A percentile compares a stretch with the other conserved stretches of the same genome.
These are phyloP conservation scores for Lactarius sp. DNA, from an alignment of 768 basidiomycete genomes.

Conservation along the genomic window DNA sequence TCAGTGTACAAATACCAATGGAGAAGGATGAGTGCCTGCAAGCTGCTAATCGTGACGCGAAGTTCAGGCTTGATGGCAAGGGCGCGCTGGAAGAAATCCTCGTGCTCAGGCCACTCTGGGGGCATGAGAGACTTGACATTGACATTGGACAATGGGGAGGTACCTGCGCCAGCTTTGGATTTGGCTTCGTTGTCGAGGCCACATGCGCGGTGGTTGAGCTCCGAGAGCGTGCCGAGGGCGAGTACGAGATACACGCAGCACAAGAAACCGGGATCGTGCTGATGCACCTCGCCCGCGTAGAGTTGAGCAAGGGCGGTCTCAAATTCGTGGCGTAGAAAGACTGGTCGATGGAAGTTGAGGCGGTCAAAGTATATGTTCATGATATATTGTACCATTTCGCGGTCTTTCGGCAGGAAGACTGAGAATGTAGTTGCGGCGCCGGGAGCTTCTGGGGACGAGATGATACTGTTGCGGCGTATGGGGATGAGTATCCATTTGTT, in stretches of 20 bases:
- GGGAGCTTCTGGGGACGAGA: slow-evolving; percentile 25
- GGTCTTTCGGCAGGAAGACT: slow-evolving; percentile 75
- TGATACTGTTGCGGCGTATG: slow-evolving; percentile 44
- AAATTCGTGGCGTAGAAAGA: slow-evolving; percentile 66
- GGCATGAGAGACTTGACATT: slow-evolving; percentile 61
- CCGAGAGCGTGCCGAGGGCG: slow-evolving; percentile 77
- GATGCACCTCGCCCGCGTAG: slow-evolving; percentile 51
- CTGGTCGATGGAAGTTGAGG: slow-evolving; percentile 77
- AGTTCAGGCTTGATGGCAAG: slow-evolving; percentile 76
- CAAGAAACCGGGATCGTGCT: slow-evolving; percentile 71
- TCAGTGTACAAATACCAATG: slow-evolving; percentile 91
- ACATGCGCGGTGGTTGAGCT: slow-evolving; percentile 68
- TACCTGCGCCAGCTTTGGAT: slow-evolving; percentile 33
- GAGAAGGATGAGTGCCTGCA: slow-evolving; percentile 77
- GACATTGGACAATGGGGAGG: slow-evolving; percentile 28
- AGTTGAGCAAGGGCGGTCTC: slow-evolving; percentile 56
- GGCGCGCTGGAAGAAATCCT: slow-evolving; percentile 80
- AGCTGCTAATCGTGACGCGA: slow-evolving; percentile 73
- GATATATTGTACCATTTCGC: slow-evolving; percentile 55
- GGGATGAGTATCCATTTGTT: slow-evolving; percentile 55
- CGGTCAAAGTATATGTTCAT: slow-evolving; percentile 68
- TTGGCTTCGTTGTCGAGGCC: slow-evolving; percentile 44
- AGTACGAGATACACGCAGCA: slow-evolving; percentile 74
- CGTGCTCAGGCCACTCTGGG: slow-evolving; percentile 69
- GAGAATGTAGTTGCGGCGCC: slow-evolving; percentile 39